Evolutionary conservation across 164 flowering plant genomes (phyloP), one percentile per base, ranked within the genome.

Genomic region (Cinnamomum chago): DNA sequence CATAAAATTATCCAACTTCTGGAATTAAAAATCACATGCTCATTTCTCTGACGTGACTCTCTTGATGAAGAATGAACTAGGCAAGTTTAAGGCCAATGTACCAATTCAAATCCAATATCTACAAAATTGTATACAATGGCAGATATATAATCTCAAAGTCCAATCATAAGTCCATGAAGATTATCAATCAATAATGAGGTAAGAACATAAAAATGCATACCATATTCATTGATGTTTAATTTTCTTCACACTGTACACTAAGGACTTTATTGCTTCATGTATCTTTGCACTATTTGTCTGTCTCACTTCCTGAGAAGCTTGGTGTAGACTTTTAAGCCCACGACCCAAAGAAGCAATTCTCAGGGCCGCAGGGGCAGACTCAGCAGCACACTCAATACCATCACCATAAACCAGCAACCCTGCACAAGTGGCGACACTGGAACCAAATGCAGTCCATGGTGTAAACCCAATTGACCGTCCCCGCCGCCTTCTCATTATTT

Each of bases 311-410:
- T 76, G 80, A 51, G 97, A 91, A 67, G 94, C 90, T 79, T 82
- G 80, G 24, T 83, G 96, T 65, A 95, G 73, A 76, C 83, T 88
- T 72, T 85, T 85, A 70, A 95, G 85, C 14, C 97, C 99, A 40
- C 95, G 94, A 23, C 98, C 98, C 82, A 94, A 83, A 81, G 81
- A 86, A 13, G 97, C 98, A 78, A 93, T 92, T 13, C 88, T 86
- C 7, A 93, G 86, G 40, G 97, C 99, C 5, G 85, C 76, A 20
- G 97, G 97, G 35, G 89, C 76, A 22, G 97, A 90, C 77, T 90
- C 97, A 12, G 81, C 92, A 77, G 87, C 98, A 84, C 89, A 92
- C 81, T 95, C 98, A 66, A 95, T 91, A 35, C 99, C 94, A 82
- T 95, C 98, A 50, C 98, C 96, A 79, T 83, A 90, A 9, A 78